These are phyloP conservation scores for Solanum paucissectum DNA, from an alignment of 257 asterid genomes.

Conservation along the genomic window DNA sequence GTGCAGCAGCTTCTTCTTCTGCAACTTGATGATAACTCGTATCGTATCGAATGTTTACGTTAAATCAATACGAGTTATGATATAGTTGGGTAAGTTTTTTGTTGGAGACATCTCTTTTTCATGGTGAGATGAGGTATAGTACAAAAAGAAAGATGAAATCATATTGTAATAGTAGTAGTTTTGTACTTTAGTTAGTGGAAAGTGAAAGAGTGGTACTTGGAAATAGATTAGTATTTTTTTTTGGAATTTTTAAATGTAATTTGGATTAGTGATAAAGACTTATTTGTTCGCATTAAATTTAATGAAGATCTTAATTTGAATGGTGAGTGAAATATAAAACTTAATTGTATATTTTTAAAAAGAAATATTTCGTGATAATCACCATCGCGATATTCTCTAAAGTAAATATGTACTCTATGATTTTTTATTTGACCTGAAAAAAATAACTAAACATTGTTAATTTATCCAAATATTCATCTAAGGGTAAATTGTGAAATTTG, in stretches of 20 bases:
- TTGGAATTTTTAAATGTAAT: neutral
- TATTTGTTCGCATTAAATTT: neutral
- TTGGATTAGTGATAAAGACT: neutral
- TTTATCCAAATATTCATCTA: neutral
- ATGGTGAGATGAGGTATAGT: neutral
- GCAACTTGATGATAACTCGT: neutral
- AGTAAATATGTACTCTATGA: neutral
- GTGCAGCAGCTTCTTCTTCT: neutral
- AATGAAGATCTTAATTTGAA: neutral
- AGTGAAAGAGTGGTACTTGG: neutral
- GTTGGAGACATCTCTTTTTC: neutral
- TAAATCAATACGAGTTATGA: neutral
- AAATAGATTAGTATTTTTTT: neutral
- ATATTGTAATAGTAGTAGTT: neutral
- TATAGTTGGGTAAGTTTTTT: neutral
- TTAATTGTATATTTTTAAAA: no score
- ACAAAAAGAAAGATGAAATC: neutral
- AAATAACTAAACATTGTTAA: no score
- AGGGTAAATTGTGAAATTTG: neutral
- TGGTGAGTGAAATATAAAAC: neutral
- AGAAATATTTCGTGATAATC: neutral
- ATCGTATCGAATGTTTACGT: neutral
- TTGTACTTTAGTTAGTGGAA: neutral
- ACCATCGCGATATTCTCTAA: no score
- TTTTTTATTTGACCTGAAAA: no score